Evolutionary conservation across 345 rosid genomes (phyloP), one percentile per base, ranked within the genome.

Genomic region (Rhizophora apiculata): DNA sequence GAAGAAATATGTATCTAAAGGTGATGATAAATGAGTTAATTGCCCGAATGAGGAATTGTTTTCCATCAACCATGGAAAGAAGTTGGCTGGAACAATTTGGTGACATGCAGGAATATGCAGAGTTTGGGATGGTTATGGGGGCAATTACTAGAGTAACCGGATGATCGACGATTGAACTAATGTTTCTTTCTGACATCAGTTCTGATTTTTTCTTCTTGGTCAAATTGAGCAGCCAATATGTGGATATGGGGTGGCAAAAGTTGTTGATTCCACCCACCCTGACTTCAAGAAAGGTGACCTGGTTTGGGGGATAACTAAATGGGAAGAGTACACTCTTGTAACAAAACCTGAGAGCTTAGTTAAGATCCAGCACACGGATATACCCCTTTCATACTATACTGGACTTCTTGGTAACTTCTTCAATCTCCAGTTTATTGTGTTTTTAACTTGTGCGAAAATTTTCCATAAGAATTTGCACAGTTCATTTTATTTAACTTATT

Each of bases 271-370:
- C 4, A 6, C 20, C 13, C 29, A 68, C 26, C 67, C 67, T 3
- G 15, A 64, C 0, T 77, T 48, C 39, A 58, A 68, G 56, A 58
- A 62, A 52, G 76, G 73, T 5, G 80, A 77, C 31, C 57, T 72
- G 24, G 58, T 77, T 16, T 72, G 76, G 80, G 76, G 72, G 21
- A 22, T 27, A 1, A 76, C 76, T 6, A 37, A 39, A 1, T 77
- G 80, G 80, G 76, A 77, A 68, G 76, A 72, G 62, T 71, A 71
- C 19, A 76, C 60, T 62, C 73, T 76, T 22, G 27, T 67, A 20
- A 39, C 60, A 43, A 4, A 20, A 8, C 30, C 51, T 34, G 67
- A 34, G 2, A n/a, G 9, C 5, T 46, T 63, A 3, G 39, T 58
- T 37, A 76, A 72, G 26, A 57, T 74, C 62, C 60, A 73, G 3